A percentile compares a stretch with the other conserved stretches of the same genome.
phyloP scores from a whole-genome alignment of 345 rosid species.

The Dipteronia dyeriana region DNA sequence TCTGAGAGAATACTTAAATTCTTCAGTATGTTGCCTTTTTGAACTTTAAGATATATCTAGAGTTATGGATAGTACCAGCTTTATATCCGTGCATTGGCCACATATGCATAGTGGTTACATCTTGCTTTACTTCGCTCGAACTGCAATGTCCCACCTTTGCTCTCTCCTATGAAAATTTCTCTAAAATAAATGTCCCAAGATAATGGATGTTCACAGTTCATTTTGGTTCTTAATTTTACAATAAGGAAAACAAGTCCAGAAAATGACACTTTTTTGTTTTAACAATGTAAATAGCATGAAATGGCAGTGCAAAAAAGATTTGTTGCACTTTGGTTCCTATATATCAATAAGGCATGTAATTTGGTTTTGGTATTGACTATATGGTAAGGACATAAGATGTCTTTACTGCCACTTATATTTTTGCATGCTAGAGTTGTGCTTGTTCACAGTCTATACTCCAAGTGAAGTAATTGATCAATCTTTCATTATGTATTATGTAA shows the following conservation, averaged over 20 bases:
- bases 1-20: too few relatives aligned
- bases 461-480: not conserved
- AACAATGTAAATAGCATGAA: not conserved
- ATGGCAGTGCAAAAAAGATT: not conserved
- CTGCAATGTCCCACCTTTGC: not conserved
- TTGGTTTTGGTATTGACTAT: not conserved
- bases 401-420: not conserved
- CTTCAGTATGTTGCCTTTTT: too few relatives aligned
- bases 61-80: too few relatives aligned
- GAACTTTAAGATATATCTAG: too few relatives aligned
- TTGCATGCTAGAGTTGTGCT: slow-evolving; percentile 9
- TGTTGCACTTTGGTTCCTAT: not conserved
- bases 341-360: not conserved
- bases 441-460: slow-evolving; percentile 8
- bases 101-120: not conserved
- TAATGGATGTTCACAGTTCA: not conserved
- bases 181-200: not conserved
- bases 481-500: not conserved
- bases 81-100: not conserved
- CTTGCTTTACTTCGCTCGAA: not conserved
- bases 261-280: not conserved
- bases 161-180: not conserved
- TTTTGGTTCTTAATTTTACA: not conserved
- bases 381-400: not conserved
- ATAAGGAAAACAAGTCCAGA: not conserved